phyloP scores from a whole-genome alignment of 2,329 filamentous ascomycete genomes.

The Ambrosiella cleistominuta region DNA sequence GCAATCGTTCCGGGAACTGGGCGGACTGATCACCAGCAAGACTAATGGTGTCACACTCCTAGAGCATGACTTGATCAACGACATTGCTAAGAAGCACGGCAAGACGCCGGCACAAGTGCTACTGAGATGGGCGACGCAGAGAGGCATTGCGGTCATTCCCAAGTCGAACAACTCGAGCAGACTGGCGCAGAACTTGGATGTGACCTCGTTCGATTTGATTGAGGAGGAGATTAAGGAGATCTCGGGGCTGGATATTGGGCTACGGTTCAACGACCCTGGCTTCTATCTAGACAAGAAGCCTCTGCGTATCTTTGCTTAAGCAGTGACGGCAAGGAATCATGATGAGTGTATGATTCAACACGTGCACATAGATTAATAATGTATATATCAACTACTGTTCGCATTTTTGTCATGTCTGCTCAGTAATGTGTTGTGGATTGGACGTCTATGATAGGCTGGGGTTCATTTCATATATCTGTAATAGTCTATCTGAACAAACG shows the following conservation, averaged over 20 bases:
- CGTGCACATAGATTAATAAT: background rate
- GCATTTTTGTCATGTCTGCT: background rate
- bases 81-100: conserved; percentile 48
- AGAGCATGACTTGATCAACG: conserved; percentile 46
- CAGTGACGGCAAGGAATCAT: background rate
- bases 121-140: conserved; percentile 74
- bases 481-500: too few relatives aligned
- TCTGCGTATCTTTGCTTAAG: conserved; percentile 34
- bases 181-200: conserved; percentile 50
- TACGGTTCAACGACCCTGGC: conserved; percentile 58
- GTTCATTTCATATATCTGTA: background rate
- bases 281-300: conserved; percentile 24
- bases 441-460: background rate
- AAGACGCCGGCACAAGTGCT: conserved; percentile 68
- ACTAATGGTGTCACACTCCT: conserved; percentile 51
- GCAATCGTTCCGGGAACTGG: conserved; percentile 59
- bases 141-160: conserved; percentile 63
- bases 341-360: background rate
- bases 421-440: background rate
- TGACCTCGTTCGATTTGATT: conserved; percentile 46
- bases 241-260: conserved; percentile 41
- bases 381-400: background rate
- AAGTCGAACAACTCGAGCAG: conserved; percentile 43
- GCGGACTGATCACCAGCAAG: conserved; percentile 22
- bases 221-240: conserved; percentile 51